Percentiles rank a stretch among this genome's conserved stretches.
Conservation (phyloP, 1,139 yeast species). For the Candida pseudoviswanathii region DNA sequence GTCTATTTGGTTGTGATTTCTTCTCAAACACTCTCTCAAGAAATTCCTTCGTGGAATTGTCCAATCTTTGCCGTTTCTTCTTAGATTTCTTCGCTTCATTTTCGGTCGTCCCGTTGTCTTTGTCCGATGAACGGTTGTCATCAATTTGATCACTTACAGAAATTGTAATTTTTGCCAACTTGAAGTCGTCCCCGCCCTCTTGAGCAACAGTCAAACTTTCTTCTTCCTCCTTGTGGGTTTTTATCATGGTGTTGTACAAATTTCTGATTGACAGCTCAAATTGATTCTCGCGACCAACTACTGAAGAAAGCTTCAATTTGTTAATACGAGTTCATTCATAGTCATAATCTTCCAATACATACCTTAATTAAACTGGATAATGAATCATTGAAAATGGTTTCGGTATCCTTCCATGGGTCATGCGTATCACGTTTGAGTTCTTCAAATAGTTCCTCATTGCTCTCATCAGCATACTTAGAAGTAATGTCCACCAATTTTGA, state of each 20-base stretch:
- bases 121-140: not conserved
- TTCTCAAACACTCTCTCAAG: slow-evolving; percentile 18
- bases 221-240: slow-evolving; percentile 5
- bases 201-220: not conserved
- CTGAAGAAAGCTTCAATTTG: slow-evolving; percentile 4
- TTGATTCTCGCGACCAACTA: slow-evolving; percentile 2
- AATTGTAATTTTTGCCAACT: slow-evolving; percentile 9
- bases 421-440: not conserved
- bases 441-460: slow-evolving; percentile 1
- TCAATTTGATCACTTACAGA: slow-evolving; percentile 8
- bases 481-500: slow-evolving; percentile 5
- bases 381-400: slow-evolving; percentile 4
- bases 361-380: slow-evolving; percentile 13
- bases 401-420: not conserved
- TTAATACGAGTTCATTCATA: not conserved
- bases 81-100: slow-evolving; percentile 1
- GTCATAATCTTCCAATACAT: slow-evolving; percentile 4
- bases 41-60: slow-evolving; percentile 10
- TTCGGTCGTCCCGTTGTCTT: not conserved
- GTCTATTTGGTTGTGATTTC: slow-evolving; percentile 24
- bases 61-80: slow-evolving; percentile 10
- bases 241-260: slow-evolving; percentile 10
- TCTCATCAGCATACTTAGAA: slow-evolving; percentile 6
- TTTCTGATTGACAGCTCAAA: slow-evolving; percentile 9
- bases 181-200: slow-evolving; percentile 7